Base-by-base conservation (phyloP, 176 grass and related monocot genomes). In the Triticum timopheevii region DNA sequence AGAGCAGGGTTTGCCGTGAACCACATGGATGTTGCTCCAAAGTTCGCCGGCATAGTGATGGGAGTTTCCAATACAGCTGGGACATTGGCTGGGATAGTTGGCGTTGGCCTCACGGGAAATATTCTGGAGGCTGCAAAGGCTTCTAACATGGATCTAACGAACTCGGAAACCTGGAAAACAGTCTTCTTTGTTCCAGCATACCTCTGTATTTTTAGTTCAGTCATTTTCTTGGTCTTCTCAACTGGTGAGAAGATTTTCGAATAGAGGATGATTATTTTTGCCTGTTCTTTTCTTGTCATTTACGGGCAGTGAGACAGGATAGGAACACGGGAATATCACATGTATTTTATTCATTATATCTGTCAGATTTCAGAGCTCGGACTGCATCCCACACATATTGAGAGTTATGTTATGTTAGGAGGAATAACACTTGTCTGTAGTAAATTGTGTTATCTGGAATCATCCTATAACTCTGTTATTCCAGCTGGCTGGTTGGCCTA, bases 331-430 rank as follows among this genome's bases (percentile, higher is more conserved):
- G 71, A 69, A 86, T 77, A 10, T 61, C 28, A 86, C 78, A 86
- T 77, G 50, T 82, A 82, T 27, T 70, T 77, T 75, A 36, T 82
- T 59, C 30, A 67, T 42, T 19, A 54, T 24, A 69, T 62, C 16
- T 77, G 50, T 82, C 68, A 70, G 38, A 63, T 70, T 90, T 69
- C 30, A 73, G 82, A 80, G 12, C 66, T 82, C 20, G 61, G 78
- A 86, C 52, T 70, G 70, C 40, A 82, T 13, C 83, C 36, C 12
- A 82, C 33, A 84, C 33, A 84, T 89, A 38, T 54, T 54, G 7
- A 19, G 5, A 72, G 15, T 19, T 33, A 73, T 40, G 31, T 67
- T n/a, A 81, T 75, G 7, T 27, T 49, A 75, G 65, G 49, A 62
- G 38, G 24, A 75, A 28, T 75, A 75, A 5, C 10, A 15, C 5